phyloP scores from a whole-genome alignment of 2,329 filamentous ascomycete species.

The Bipolaris zeicola region DNA sequence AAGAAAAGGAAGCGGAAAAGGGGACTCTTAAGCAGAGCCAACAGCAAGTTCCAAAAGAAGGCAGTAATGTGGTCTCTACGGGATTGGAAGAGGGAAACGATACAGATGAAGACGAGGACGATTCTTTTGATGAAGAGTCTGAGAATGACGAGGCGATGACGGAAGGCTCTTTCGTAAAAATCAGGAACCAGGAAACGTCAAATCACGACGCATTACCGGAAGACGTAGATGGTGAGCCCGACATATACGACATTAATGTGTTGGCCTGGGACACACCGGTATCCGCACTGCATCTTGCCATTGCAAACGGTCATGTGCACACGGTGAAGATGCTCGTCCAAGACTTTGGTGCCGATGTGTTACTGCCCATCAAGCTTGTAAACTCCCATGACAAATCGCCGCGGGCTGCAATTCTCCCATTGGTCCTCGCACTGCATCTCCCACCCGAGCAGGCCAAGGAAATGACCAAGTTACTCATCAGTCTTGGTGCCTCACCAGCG shows the following conservation, averaged over 20 bases:
- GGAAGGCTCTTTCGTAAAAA: conserved; percentile 73
- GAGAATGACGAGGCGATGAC: conserved; percentile 59
- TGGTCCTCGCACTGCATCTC: conserved; percentile 70
- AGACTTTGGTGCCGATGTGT: conserved; percentile 76
- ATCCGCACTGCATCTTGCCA: conserved; percentile 78
- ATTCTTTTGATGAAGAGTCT: conserved; percentile 58
- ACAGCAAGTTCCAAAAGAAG: neutral
- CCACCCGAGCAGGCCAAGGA: conserved; percentile 66
- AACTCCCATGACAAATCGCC: conserved; percentile 55
- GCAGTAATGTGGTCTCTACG: neutral
- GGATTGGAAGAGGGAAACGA: conserved; percentile 43
- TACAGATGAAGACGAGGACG: conserved; percentile 55
- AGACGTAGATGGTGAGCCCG: conserved; percentile 68
- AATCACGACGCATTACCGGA: conserved; percentile 57
- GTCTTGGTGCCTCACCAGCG: conserved; percentile 72
- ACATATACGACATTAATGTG: conserved; percentile 79
- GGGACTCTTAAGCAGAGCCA: conserved; percentile 48
- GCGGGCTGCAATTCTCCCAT: conserved; percentile 67
- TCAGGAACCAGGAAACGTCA: conserved; percentile 51
- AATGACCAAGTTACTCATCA: conserved; percentile 69
- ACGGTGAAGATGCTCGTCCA: conserved; percentile 70
- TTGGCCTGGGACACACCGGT: conserved; percentile 79
- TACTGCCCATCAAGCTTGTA: conserved; percentile 74
- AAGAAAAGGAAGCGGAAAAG: conserved; percentile 68
- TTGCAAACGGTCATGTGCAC: conserved; percentile 71